Base-by-base conservation (phyloP, 2,329 filamentous ascomycete species). In the Ophiostoma tasmaniense region DNA sequence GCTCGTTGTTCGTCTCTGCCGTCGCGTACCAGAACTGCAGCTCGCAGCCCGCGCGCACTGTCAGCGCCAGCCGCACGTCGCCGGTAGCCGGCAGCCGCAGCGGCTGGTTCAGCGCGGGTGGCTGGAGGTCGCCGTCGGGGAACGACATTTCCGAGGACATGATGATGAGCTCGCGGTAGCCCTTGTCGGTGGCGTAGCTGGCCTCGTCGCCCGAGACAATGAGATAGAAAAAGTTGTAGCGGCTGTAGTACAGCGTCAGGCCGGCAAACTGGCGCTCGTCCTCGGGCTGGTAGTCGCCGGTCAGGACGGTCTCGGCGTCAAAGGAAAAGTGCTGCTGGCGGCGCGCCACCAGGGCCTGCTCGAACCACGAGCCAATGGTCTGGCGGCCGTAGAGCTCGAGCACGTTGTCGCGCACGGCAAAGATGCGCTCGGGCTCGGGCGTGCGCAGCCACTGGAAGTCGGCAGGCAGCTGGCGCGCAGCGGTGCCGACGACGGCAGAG, bases 241-340 rank as follows among this genome's bases (percentile, higher is more conserved):
- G 84, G 74, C 83, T 85, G 77, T 89, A 89, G 76, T 89, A 89
- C 0, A 85, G 84, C 14, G 83, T 84, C 8, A 89, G 77, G 0
- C 87, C 86, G 0, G 86, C 86, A 70, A 86, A 88, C 72, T 87
- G 82, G 13, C 86, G 80, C 78, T 87, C 85, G 73, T 89, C 86
- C 0, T 76, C 75, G 0, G 86, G 86, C 0, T 78, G 76, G 73
- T 68, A 70, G 66, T 66, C 50, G 45, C 86, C 87, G 69, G 96
- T 92, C 71, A 96, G 96, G 64, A 92, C 92, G 39, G 90, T 86
- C 79, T 97, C 94, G 79, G 96, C 88, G 75, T 94, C 96, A 74
- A 95, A 90, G 7, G 91, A 90, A 77, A 97, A 89, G 74, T 86
- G 84, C 25, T 80, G 81, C 75, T 86, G 84, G 4, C 84, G 80